phyloP scores from a whole-genome alignment of 495 filamentous ascomycete genomes.

The Podospora fimiseda region DNA sequence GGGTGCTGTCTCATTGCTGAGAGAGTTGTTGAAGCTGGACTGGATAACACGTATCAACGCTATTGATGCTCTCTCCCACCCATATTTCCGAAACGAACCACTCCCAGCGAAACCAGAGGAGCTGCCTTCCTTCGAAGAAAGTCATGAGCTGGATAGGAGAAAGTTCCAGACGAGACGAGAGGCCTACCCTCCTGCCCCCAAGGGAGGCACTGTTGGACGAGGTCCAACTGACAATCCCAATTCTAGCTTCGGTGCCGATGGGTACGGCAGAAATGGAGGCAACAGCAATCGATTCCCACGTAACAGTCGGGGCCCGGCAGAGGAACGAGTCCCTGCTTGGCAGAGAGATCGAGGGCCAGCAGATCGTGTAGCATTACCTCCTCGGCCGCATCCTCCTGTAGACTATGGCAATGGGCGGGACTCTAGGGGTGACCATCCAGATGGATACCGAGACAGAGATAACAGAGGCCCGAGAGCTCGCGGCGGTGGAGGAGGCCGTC shows the following conservation, averaged over 20 bases:
- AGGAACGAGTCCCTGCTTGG: slow-evolving; percentile 44
- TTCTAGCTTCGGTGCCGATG: slow-evolving; percentile 40
- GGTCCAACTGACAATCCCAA: slow-evolving; percentile 55
- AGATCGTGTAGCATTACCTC: slow-evolving; percentile 26
- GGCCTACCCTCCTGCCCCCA: slow-evolving; percentile 78
- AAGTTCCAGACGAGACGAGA: slow-evolving; percentile 77
- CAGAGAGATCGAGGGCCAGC: slow-evolving; percentile 34
- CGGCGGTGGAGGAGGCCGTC: slow-evolving; percentile 28
- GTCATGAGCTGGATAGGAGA: slow-evolving; percentile 88
- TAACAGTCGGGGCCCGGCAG: slow-evolving; percentile 30
- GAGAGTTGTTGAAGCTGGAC: slow-evolving; percentile 79
- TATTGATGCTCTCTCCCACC: slow-evolving; percentile 87
- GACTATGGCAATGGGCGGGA: slow-evolving; percentile 30
- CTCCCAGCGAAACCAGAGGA: slow-evolving; percentile 76
- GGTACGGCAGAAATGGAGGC: slow-evolving; percentile 33
- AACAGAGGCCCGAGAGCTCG: slow-evolving; percentile 24
- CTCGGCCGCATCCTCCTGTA: slow-evolving; percentile 36
- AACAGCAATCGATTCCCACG: slow-evolving; percentile 34
- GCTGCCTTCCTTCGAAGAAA: slow-evolving; percentile 83
- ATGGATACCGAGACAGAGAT: slow-evolving; percentile 33
- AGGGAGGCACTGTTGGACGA: slow-evolving; percentile 78
- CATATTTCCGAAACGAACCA: slow-evolving; percentile 76
- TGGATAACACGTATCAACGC: slow-evolving; percentile 86
- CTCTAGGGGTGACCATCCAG: slow-evolving; percentile 25
- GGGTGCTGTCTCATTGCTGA: slow-evolving; percentile 69